Evolutionary conservation across 1,284 basidiomycete species (phyloP), one percentile per base, ranked within the genome.

Genomic region (Ceratobasidium papillatum): DNA sequence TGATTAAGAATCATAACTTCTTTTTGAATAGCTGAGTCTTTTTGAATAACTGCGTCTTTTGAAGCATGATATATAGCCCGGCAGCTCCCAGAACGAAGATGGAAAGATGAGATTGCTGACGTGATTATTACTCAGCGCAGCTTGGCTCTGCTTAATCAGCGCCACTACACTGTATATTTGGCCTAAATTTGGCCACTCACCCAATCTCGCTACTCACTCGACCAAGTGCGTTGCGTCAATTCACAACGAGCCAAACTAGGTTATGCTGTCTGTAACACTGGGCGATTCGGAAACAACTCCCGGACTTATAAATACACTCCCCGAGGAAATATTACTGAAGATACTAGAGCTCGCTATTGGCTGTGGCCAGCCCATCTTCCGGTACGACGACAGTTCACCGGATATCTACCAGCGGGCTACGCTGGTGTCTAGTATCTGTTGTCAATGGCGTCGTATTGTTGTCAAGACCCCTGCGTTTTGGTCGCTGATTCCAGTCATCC

Each of bases 1-100:
- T 30, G 25, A 45, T 25, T 63, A 45, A 27, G 61, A 63, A 63
- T 63, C 4, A 47, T 47, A 63, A 41, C 19, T 19, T 59, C 19
- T 63, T 45, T 27, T 45, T 8, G 8, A 62, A 7, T 30, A 19
- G 8, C 14, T 49, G 17, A 9, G 47, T 7, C 4, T 49, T 11
- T 49, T 11, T 7, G 17, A 17, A 17, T 7, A 8, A 17, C 41
- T 43, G 17, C 7, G 41, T n/a, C 41, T 43, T 17, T 43, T 43
- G 41, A 17, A 43, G 41, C 8, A 7, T 43, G 41, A 17, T 8
- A 43, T 43, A n/a, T 43, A 43, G 41, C 8, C 17, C 41, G 41
- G 41, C n/a, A n/a, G n/a, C n/a, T n/a, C n/a, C n/a, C n/a, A n/a
- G n/a, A n/a, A n/a, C n/a, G n/a, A n/a, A n/a, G n/a, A n/a, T n/a